These are phyloP conservation scores for Cardamine chenopodiifolia DNA, from an alignment of 345 rosid species.

Conservation along the genomic window DNA sequence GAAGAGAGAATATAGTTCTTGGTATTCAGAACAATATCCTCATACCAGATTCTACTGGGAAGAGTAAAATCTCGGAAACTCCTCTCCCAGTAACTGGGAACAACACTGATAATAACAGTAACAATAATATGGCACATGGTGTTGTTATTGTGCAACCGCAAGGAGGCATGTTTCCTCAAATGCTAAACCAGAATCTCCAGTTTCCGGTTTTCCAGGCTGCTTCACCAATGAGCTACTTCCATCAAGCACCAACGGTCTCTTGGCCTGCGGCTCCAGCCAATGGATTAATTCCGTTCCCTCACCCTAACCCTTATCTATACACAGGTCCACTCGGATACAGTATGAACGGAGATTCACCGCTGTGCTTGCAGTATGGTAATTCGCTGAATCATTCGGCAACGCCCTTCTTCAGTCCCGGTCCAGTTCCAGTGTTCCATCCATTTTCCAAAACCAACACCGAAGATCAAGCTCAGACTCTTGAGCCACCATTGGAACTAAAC, in stretches of 20 bases:
- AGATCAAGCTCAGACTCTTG: constrained; percentile 48
- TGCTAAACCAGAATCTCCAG: constrained; percentile 61
- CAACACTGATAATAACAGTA: constrained; percentile 37
- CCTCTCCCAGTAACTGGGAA: constrained; percentile 36
- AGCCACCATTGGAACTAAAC: constrained; percentile 27
- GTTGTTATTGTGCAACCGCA: constrained; percentile 45
- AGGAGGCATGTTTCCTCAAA: constrained; percentile 48
- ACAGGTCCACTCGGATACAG: constrained; percentile 60
- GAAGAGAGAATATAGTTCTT: constrained; percentile 50
- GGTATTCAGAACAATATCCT: constrained; percentile 54
- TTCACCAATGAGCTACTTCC: constrained; percentile 72
- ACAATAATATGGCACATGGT: constrained; percentile 18
- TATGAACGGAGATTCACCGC: constrained; percentile 31
- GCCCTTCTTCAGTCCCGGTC: constrained; percentile 55
- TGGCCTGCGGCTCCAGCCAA: constrained; percentile 68
- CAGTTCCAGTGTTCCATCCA: constrained; percentile 60
- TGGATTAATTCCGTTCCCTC: constrained; percentile 63
- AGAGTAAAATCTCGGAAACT: constrained; percentile 46
- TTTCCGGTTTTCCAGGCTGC: constrained; percentile 68
- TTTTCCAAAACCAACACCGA: constrained; percentile 50
- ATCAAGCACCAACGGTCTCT: constrained; percentile 64
- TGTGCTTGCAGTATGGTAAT: constrained; percentile 57
- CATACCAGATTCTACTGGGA: constrained; percentile 55
- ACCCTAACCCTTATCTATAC: constrained; percentile 63
- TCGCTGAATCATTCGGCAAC: constrained; percentile 52